Evolutionary conservation across 768 basidiomycete species (phyloP), one percentile per base, ranked within the genome.

Genomic region (Candolleomyces efflorescens): DNA sequence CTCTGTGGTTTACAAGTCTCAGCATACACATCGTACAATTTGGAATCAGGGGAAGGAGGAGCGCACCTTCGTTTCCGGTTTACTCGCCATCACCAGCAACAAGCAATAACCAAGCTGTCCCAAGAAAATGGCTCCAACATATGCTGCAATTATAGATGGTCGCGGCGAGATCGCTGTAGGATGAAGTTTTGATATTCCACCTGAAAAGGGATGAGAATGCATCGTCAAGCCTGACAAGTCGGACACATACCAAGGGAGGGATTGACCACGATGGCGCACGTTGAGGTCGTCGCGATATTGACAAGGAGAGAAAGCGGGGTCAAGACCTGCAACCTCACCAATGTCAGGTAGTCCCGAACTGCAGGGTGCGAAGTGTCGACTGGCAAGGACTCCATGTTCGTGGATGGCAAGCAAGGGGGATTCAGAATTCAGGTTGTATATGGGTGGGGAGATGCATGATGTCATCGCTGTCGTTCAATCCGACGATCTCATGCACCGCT

Each of bases 221-320:
- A 32, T 17, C 17, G 2, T 48, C 18, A 32, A 32, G 11, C 32
- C 9, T 17, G 45, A 17, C 38, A 4, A 27, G 22, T 38, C n/a
- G 9, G 13, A 41, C 17, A 59, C 23, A 38, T 57, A 80, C 84
- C 68, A 11, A 91, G 77, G 22, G 82, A 83, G 0, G 93, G 93
- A 18, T 75, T 80, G 26, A 88, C 77, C 18, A 93, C 75, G 9
- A 84, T 60, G 0, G 86, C 69, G 66, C 93, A 95, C 3, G 92
- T 80, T 37, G 89, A 64, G 49, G 88, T 75, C 1, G 84, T 78
- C 0, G 86, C 88, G 44, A 95, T 84, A 65, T 90, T 90, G 57
- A 94, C 82, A 62, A 94, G 78, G 9, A 96, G 77, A 1, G 90
- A 89, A 0, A 96, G 75, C 0, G 94, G 94, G 0, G 93, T 93